These are phyloP conservation scores for Discostella stelligeroides DNA, from an alignment of 108 stramenopile species.

Conservation along the genomic window DNA sequence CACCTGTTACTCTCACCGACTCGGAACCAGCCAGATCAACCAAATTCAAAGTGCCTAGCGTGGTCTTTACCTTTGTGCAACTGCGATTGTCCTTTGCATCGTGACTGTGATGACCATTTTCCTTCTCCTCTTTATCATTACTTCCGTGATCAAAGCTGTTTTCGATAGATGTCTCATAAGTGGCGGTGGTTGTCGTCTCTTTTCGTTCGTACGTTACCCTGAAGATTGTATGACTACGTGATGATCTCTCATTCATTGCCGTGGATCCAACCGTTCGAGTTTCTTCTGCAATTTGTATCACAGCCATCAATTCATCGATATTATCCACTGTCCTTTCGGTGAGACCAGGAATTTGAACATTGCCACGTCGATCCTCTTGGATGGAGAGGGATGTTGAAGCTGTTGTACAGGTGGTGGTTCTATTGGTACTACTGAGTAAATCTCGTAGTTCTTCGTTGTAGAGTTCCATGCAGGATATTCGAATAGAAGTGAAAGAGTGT, in stretches of 20 bases:
- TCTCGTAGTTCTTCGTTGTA: slow-evolving; percentile 98
- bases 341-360: slow-evolving; percentile 73
- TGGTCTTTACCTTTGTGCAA: slow-evolving; percentile 39
- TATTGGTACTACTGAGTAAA: slow-evolving; percentile 55
- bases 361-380: slow-evolving; percentile 88
- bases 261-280: slow-evolving; percentile 81
- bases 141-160: slow-evolving; percentile 26
- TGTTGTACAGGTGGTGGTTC: background rate
- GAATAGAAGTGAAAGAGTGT: slow-evolving; percentile 42
- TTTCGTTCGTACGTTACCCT: slow-evolving; percentile 71
- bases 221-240: slow-evolving; percentile 92
- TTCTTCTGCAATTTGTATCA: slow-evolving; percentile 65
- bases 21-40: slow-evolving; percentile 68
- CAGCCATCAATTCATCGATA: slow-evolving; percentile 62
- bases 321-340: slow-evolving; percentile 52
- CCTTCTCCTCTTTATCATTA: slow-evolving; percentile 55
- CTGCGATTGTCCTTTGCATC: no score
- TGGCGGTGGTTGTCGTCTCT: slow-evolving; percentile 25
- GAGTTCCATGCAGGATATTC: slow-evolving; percentile 94
- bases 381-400: slow-evolving; percentile 25
- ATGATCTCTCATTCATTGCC: slow-evolving; percentile 90
- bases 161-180: slow-evolving; percentile 29
- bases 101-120: no score
- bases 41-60: slow-evolving; percentile 44
- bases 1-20: slow-evolving; percentile 53